Evolutionary conservation across 495 filamentous ascomycete genomes (phyloP).

Genomic region (Aspergillus campestris): DNA sequence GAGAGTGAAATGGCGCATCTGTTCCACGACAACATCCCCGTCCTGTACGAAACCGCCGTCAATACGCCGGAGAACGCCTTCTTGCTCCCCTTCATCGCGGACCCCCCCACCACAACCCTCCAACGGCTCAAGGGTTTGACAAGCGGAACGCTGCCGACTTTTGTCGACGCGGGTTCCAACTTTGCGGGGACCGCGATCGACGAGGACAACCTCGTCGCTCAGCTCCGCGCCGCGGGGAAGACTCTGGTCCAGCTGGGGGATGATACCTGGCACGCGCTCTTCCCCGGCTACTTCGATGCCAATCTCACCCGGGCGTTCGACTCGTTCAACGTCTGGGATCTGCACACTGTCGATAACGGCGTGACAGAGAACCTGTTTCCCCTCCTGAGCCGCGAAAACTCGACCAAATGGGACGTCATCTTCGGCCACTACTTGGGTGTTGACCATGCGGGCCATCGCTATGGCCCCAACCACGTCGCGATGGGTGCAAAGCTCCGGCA

Average conservation of each 20-base stretch:
- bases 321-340: slow-evolving; percentile 96
- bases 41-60: slow-evolving; percentile 74
- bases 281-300: slow-evolving; percentile 82
- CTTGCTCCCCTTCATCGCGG: slow-evolving; percentile 90
- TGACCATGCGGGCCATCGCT: slow-evolving; percentile 94
- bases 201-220: slow-evolving; percentile 87
- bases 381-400: slow-evolving; percentile 54
- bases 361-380: slow-evolving; percentile 91
- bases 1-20: slow-evolving; percentile 47
- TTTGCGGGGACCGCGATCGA: slow-evolving; percentile 97
- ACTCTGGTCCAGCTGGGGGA: slow-evolving; percentile 88
- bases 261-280: slow-evolving; percentile 90
- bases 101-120: slow-evolving; percentile 88
- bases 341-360: slow-evolving; percentile 94
- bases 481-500: slow-evolving; percentile 86
- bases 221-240: slow-evolving; percentile 71
- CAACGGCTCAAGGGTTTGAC: slow-evolving; percentile 91
- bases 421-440: slow-evolving; percentile 93
- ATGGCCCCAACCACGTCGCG: slow-evolving; percentile 85
- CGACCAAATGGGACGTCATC: slow-evolving; percentile 76
- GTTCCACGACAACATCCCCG: slow-evolving; percentile 80
- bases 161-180: slow-evolving; percentile 87
- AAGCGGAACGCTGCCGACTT: slow-evolving; percentile 90
- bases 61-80: slow-evolving; percentile 72
- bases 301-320: slow-evolving; percentile 82